Base-by-base conservation (phyloP, 2,329 filamentous ascomycete species). In the Xylaria sp. region DNA sequence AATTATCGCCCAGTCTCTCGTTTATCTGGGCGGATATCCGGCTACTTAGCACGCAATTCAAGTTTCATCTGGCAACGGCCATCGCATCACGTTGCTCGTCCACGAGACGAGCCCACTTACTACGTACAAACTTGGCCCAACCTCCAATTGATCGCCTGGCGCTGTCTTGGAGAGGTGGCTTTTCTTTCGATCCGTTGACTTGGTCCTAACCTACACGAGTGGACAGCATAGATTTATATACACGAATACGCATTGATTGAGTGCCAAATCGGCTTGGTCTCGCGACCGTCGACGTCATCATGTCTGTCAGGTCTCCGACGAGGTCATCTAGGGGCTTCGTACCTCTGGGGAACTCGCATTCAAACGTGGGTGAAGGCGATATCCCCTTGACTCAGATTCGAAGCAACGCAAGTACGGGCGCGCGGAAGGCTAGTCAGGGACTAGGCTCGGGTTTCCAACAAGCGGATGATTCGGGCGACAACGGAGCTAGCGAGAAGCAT, bases 331-430 rank as follows among this genome's bases (percentile, higher is more conserved):
- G 66, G 72, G 77, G 77, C 48, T 79, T 79, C 63, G 63, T 78
- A 48, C 77, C 73, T 34, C 68, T 79, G 54, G 75, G 76, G 46
- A 64, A 57, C 25, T 71, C 74, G 25, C 62, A 60, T 28, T 71
- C 74, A 12, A 71, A 75, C 44, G 55, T 64, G 58, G 52, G 41
- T 28, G 74, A 77, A 7, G 73, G 71, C 63, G 75, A 76, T 61
- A 78, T 78, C 50, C 76, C 76, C 56, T 70, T 78, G 61, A 76
- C 76, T 15, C 81, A 82, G 55, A 85, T 91, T 72, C 84, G 82
- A 76, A 90, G 86, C 78, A 84, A 84, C 73, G 83, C 82, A 70
- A 88, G 20, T 10, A 86, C 84, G 2, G 88, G 89, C 52, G 84
- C 85, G 62, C 82, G 86, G 69, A 86, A 84, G 77, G 77, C 81